Percentiles rank a stretch among this genome's conserved stretches.
Conservation (phyloP, 495 filamentous ascomycete genomes). For the Aspergillus carlsbadensis region DNA sequence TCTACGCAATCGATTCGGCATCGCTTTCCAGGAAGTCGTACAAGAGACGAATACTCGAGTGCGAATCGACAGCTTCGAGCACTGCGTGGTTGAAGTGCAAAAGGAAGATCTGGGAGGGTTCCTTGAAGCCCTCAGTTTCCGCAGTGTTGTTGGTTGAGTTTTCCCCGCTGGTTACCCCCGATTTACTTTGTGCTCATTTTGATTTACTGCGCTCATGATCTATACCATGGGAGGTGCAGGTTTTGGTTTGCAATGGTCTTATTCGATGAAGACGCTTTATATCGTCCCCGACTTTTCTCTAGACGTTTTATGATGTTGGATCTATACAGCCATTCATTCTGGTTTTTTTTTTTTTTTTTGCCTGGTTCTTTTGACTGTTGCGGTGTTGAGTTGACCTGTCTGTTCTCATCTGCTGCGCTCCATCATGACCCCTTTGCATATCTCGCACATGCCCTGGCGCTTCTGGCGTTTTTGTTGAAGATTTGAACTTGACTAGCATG, state of each 20-base stretch:
- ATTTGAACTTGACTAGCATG: constrained; percentile 12
- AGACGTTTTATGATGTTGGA: constrained; percentile 26
- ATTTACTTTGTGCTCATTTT: neutral
- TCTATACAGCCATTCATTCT: constrained; percentile 17
- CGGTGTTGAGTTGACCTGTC: constrained; percentile 5
- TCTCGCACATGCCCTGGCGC: constrained; percentile 26
- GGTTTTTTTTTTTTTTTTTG: too few species aligned
- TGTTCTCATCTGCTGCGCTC: constrained; percentile 6
- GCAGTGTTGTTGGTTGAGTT: constrained; percentile 78
- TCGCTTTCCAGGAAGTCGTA: constrained; percentile 94
- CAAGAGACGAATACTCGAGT: constrained; percentile 87
- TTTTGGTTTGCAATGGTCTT: constrained; percentile 14
- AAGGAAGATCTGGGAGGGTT: constrained; percentile 94
- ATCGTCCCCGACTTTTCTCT: neutral
- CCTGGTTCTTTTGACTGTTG: constrained; percentile 14
- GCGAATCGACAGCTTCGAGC: constrained; percentile 93
- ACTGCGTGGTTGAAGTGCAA: constrained; percentile 93
- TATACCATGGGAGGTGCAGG: neutral
- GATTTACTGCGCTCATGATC: constrained; percentile 6
- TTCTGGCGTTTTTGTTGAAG: constrained; percentile 21
- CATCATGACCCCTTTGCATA: constrained; percentile 15
- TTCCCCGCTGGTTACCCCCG: constrained; percentile 1
- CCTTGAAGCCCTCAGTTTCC: constrained; percentile 87
- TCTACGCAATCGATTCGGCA: constrained; percentile 84
- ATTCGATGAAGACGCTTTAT: constrained; percentile 13